Conservation (phyloP, 164 flowering plant species). For the Cinnamomum chago region DNA sequence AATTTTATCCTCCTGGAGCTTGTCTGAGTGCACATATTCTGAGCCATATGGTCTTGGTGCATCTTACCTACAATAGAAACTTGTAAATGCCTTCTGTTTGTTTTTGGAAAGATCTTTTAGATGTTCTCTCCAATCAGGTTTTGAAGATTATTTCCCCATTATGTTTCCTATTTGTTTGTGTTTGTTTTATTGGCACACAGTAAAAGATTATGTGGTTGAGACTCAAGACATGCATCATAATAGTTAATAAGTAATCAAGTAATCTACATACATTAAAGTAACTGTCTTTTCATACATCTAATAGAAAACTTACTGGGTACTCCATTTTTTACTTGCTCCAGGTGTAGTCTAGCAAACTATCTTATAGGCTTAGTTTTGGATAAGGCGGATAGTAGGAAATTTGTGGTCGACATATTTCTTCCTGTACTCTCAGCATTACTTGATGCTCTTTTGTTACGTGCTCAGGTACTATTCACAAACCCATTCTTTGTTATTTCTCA, state of each 20-base stretch:
- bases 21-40: too few species aligned
- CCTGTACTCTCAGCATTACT: slow-evolving; percentile 73
- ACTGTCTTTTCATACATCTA: background rate
- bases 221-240: too few species aligned
- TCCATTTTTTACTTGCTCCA: slow-evolving; percentile 19
- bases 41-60: too few species aligned
- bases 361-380: slow-evolving; percentile 54
- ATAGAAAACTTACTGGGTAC: background rate
- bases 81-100: background rate
- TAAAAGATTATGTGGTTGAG: too few species aligned
- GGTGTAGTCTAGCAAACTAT: slow-evolving; percentile 80
- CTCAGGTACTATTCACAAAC: slow-evolving; percentile 55
- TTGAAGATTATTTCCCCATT: background rate
- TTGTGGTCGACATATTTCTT: slow-evolving; percentile 44
- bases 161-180: background rate
- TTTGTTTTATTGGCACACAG: background rate
- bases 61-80: too few species aligned
- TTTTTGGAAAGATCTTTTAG: background rate
- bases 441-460: slow-evolving; percentile 80
- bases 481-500: background rate
- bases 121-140: background rate
- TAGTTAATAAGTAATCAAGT: too few species aligned
- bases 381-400: slow-evolving; percentile 28
- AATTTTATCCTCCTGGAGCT: too few species aligned
- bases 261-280: too few species aligned